These are phyloP conservation scores for Aureococcus anophagefferens DNA, from an alignment of 108 stramenopile genomes.

Conservation along the genomic window DNA sequence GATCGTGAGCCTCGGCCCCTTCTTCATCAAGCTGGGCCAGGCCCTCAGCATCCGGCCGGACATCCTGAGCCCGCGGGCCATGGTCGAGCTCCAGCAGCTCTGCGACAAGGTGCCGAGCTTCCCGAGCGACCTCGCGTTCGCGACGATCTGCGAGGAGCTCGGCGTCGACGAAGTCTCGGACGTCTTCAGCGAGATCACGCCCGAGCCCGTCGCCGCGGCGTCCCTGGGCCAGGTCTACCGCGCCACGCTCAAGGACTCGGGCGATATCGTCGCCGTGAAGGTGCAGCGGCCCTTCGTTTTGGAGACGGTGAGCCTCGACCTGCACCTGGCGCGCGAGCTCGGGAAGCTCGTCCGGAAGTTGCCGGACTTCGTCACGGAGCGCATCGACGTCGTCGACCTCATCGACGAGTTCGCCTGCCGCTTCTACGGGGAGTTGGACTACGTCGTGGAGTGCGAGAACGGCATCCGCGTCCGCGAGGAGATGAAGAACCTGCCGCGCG, in stretches of 20 bases:
- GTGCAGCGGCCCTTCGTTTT: conserved; percentile 73
- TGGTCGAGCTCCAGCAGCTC: conserved; percentile 88
- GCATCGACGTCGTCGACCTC: conserved; percentile 76
- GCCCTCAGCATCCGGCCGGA: conserved; percentile 84
- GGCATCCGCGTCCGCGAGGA: conserved; percentile 64
- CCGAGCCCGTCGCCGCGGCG: conserved; percentile 87
- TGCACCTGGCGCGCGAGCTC: conserved; percentile 71
- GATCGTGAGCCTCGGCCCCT: conserved; percentile 78
- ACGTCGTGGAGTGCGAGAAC: conserved; percentile 79
- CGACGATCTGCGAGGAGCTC: conserved; percentile 74
- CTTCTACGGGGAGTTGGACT: conserved; percentile 88
- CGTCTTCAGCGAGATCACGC: conserved; percentile 71
- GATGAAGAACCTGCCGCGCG: conserved; percentile 71
- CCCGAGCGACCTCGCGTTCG: conserved; percentile 68
- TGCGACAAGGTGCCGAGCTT: conserved; percentile 89
- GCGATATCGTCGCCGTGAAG: conserved; percentile 82
- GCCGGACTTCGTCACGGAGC: conserved; percentile 11
- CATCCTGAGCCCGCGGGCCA: conserved; percentile 66
- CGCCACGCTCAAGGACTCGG: conserved; percentile 55
- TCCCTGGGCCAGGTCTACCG: conserved; percentile 81
- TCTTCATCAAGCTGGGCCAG: conserved; percentile 80
- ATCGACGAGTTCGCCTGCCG: conserved; percentile 84
- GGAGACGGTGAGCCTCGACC: conserved; percentile 80
- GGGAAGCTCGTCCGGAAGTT: conserved; percentile 61
- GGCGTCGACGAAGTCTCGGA: conserved; percentile 59